Conservation (phyloP, 2,329 filamentous ascomycete species). For the Blastomyces parvus region DNA sequence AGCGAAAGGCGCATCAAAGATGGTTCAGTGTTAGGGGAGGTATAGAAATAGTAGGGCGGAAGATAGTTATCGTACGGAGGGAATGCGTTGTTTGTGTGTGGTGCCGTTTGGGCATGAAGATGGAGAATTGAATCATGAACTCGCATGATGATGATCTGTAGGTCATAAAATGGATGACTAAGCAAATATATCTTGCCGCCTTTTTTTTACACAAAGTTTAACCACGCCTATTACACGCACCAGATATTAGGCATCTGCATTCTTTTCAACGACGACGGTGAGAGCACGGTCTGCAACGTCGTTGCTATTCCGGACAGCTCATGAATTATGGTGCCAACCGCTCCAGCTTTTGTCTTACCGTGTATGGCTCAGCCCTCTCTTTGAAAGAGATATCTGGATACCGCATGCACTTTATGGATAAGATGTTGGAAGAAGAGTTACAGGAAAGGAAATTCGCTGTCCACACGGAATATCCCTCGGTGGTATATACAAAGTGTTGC, state of each 20-base stretch:
- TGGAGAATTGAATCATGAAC: background rate
- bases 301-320: background rate
- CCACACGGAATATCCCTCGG: background rate
- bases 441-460: background rate
- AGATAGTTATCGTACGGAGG: background rate
- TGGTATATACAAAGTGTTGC: background rate
- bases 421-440: background rate
- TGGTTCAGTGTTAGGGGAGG: background rate
- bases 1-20: conserved; percentile 20
- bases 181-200: background rate
- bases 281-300: background rate
- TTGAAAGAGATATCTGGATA: too few relatives aligned
- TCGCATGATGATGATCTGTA: background rate
- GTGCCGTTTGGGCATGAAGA: background rate
- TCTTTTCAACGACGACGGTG: background rate
- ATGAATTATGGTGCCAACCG: background rate
- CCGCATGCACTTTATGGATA: too few relatives aligned
- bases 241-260: background rate
- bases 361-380: background rate
- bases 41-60: background rate
- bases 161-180: background rate
- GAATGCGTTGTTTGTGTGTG: background rate
- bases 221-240: too few relatives aligned
- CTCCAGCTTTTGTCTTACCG: background rate
- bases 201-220: too few relatives aligned